These are phyloP conservation scores for Kodamaea hsintzibuensis DNA, from an alignment of 805 yeast species.

Conservation along the genomic window DNA sequence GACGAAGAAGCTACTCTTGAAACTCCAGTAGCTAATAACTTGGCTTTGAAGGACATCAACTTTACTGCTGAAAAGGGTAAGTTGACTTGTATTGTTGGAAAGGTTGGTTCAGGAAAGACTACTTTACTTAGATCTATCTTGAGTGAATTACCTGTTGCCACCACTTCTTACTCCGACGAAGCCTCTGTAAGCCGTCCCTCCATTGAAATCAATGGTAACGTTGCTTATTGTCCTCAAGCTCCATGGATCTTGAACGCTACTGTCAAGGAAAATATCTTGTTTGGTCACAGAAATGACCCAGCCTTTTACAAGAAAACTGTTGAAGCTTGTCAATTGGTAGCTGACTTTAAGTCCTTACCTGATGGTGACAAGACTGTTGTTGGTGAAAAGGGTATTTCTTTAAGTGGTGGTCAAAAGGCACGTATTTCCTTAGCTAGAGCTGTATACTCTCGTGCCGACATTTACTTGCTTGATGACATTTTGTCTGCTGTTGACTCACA, in stretches of 20 bases:
- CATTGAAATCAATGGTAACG: conserved; percentile 29
- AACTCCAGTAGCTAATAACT: conserved; percentile 13
- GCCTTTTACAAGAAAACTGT: conserved; percentile 33
- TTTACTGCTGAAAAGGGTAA: conserved; percentile 36
- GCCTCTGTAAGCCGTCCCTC: conserved; percentile 6
- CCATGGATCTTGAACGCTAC: conserved; percentile 45
- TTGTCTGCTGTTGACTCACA: conserved; percentile 46
- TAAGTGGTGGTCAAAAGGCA: conserved; percentile 47
- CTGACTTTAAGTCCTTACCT: conserved; percentile 37
- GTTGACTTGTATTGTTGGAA: conserved; percentile 43
- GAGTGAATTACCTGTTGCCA: conserved; percentile 28
- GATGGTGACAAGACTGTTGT: conserved; percentile 45
- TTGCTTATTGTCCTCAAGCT: conserved; percentile 42
- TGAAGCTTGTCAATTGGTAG: conserved; percentile 37
- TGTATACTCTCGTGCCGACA: conserved; percentile 41
- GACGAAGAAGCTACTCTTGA: conserved; percentile 23
- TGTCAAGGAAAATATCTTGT: conserved; percentile 40
- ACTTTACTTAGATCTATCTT: conserved; percentile 36
- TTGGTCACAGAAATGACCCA: conserved; percentile 35
- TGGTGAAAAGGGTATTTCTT: conserved; percentile 46
- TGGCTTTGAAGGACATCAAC: conserved; percentile 33
- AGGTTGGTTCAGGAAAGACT: conserved; percentile 43
- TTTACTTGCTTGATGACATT: conserved; percentile 42
- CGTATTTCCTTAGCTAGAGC: conserved; percentile 44
- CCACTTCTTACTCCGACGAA: conserved; percentile 10